These are phyloP conservation scores for Aspergillus tanneri DNA, from an alignment of 2,329 filamentous ascomycete species.

Conservation along the genomic window DNA sequence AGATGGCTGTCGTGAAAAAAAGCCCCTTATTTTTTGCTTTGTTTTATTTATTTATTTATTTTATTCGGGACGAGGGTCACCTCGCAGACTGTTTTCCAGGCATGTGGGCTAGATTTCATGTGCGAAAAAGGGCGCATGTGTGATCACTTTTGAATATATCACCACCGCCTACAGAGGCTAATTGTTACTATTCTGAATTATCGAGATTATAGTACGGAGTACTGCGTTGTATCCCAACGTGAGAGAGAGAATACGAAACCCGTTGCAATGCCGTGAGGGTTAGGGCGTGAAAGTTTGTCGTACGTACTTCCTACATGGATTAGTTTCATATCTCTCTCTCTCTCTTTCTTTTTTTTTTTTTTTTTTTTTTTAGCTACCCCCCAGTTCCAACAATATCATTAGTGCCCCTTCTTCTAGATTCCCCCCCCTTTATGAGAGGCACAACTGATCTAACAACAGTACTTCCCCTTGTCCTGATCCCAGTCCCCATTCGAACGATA, in stretches of 20 bases:
- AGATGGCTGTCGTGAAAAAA: too few relatives aligned
- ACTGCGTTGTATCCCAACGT: background rate
- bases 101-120: background rate
- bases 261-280: background rate
- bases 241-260: background rate
- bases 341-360: background rate
- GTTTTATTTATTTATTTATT: too few relatives aligned
- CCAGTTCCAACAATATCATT: too few relatives aligned
- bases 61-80: background rate
- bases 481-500: constrained; percentile 14
- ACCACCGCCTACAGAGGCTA: too few relatives aligned
- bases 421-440: too few relatives aligned
- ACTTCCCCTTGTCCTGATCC: constrained; percentile 15
- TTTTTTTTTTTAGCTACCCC: background rate
- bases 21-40: too few relatives aligned
- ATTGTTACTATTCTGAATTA: background rate
- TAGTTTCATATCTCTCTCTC: background rate
- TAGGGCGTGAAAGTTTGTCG: background rate
- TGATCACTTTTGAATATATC: too few relatives aligned
- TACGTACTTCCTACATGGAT: background rate
- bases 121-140: background rate
- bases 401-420: too few relatives aligned
- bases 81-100: constrained; percentile 2
- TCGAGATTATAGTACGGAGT: background rate
- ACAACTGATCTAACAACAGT: background rate